Evolutionary conservation across 768 basidiomycete genomes (phyloP).

Genomic region (Pleurotus ostreatus): DNA sequence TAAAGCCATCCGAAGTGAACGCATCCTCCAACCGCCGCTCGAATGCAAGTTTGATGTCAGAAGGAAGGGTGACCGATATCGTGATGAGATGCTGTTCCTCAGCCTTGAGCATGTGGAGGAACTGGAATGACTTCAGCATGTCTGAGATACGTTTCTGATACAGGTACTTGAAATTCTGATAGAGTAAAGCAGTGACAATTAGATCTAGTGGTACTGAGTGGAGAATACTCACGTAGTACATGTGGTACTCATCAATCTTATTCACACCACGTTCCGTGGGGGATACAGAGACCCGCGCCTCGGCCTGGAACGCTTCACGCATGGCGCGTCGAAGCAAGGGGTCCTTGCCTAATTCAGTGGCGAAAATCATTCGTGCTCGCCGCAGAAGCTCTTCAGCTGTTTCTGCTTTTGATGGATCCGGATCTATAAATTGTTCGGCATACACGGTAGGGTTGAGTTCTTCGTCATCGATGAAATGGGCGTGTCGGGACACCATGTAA

Average conservation of each 20-base stretch:
- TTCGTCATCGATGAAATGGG: slow-evolving; percentile 77
- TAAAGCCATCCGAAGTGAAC: slow-evolving; percentile 80
- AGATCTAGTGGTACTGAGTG: too few relatives aligned
- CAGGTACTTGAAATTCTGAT: slow-evolving; percentile 93
- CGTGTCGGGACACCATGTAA: slow-evolving; percentile 55
- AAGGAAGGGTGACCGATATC: slow-evolving; percentile 64
- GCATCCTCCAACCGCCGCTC: slow-evolving; percentile 76
- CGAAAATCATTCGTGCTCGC: slow-evolving; percentile 77
- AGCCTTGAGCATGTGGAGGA: slow-evolving; percentile 86
- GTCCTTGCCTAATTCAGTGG: slow-evolving; percentile 90
- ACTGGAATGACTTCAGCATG: slow-evolving; percentile 73
- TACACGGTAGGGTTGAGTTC: slow-evolving; percentile 73
- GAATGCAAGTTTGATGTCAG: slow-evolving; percentile 59
- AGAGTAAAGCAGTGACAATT: background rate
- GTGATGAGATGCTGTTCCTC: slow-evolving; percentile 87
- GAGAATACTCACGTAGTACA: slow-evolving; percentile 55
- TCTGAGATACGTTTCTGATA: slow-evolving; percentile 67
- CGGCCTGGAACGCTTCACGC: slow-evolving; percentile 68
- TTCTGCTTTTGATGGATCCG: slow-evolving; percentile 54
- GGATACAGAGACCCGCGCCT: slow-evolving; percentile 71
- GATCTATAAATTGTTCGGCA: slow-evolving; percentile 83
- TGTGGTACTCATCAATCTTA: slow-evolving; percentile 74
- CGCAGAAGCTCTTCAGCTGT: slow-evolving; percentile 65
- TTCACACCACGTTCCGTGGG: slow-evolving; percentile 84
- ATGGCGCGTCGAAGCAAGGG: slow-evolving; percentile 79